A percentile compares a stretch with the other conserved stretches of the same genome.
These are phyloP conservation scores for Thielaviopsis euricoi DNA, from an alignment of 2,329 filamentous ascomycete species.

Conservation along the genomic window DNA sequence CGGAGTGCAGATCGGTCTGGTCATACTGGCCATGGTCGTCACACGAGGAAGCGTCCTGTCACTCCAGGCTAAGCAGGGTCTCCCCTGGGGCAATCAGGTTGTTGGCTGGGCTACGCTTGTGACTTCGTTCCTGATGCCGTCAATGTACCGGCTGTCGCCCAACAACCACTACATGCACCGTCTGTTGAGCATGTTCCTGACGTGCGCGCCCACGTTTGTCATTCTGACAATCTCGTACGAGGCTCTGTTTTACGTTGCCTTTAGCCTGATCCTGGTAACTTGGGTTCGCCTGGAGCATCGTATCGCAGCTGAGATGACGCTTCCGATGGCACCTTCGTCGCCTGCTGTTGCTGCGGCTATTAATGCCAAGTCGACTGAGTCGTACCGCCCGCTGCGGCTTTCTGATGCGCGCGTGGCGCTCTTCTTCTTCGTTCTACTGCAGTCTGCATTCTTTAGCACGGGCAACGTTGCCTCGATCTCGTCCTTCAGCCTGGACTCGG, in stretches of 20 bases:
- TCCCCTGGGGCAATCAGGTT: constrained; percentile 75
- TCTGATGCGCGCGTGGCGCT: constrained; percentile 78
- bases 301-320: neutral
- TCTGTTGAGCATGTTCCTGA: constrained; percentile 74
- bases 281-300: constrained; percentile 89
- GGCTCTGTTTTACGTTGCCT: constrained; percentile 86
- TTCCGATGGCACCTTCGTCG: neutral
- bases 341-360: neutral
- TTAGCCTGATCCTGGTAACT: constrained; percentile 62
- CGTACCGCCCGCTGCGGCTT: constrained; percentile 52
- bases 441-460: constrained; percentile 92
- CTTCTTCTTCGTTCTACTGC: constrained; percentile 88
- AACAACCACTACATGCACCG: constrained; percentile 84
- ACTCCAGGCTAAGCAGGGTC: constrained; percentile 65
- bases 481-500: constrained; percentile 83
- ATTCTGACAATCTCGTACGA: constrained; percentile 96
- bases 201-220: constrained; percentile 85
- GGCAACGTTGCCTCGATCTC: constrained; percentile 91
- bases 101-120: constrained; percentile 71
- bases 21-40: constrained; percentile 66
- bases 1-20: constrained; percentile 61
- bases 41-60: constrained; percentile 76
- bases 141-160: constrained; percentile 64
- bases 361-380: neutral
- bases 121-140: constrained; percentile 59